These are phyloP conservation scores for Oryza australiensis DNA, from an alignment of 176 grass and related monocot genomes.

Conservation along the genomic window DNA sequence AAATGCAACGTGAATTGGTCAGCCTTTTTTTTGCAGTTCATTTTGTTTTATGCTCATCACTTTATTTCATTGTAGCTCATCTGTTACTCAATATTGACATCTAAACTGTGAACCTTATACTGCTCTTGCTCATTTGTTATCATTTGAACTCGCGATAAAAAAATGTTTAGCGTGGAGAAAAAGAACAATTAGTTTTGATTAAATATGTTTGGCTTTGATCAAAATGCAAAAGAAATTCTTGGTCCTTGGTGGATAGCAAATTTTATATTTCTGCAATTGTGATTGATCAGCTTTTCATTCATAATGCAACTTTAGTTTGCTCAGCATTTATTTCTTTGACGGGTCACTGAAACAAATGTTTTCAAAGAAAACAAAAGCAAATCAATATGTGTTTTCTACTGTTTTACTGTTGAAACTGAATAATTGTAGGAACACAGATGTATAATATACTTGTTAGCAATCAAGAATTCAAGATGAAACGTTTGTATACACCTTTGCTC, in stretches of 20 bases:
- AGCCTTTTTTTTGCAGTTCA: background rate
- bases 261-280: constrained; percentile 6
- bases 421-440: background rate
- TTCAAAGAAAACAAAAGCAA: background rate
- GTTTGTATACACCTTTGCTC: background rate
- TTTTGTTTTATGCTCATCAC: background rate
- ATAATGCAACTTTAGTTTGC: background rate
- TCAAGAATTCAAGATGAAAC: background rate
- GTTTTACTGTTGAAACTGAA: background rate
- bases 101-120: background rate
- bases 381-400: background rate
- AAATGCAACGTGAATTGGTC: constrained; percentile 90
- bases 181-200: background rate
- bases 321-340: background rate
- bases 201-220: background rate
- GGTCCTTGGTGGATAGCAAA: background rate
- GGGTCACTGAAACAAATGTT: background rate
- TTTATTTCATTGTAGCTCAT: constrained; percentile 12
- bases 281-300: background rate
- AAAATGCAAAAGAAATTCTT: constrained; percentile 22
- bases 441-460: background rate
- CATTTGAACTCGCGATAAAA: constrained; percentile 19
- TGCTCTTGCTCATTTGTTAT: constrained; percentile 9
- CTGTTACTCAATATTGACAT: constrained; percentile 11
- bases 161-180: constrained; percentile 13